Base-by-base conservation (phyloP, 2,329 filamentous ascomycete genomes). In the Exophiala alcalophila region DNA sequence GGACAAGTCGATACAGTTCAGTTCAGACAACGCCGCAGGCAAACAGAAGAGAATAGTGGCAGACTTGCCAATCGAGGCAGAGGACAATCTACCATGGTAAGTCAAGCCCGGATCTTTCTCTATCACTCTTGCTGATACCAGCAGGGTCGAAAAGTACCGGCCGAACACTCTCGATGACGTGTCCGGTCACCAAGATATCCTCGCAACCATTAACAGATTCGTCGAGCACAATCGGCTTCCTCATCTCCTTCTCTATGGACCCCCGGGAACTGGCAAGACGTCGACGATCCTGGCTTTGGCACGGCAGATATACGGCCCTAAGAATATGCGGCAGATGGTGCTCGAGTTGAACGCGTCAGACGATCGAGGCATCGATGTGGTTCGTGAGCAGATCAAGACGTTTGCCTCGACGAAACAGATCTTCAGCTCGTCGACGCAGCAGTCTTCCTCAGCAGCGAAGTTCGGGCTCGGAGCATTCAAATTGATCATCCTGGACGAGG, bases 361-460 rank as follows among this genome's bases (percentile, higher is more conserved):
- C 62, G 92, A 98, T 65, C 79, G 92, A 66, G 92, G 92, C 60
- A 98, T 98, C 64, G 92, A 98, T 55, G 92, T 98, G 2, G 92
- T 98, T 43, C 80, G 90, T 54, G 92, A 98, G 70, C 92, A 98
- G 68, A 98, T 98, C 78, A 98, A 97, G 76, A 98, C 92, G 0
- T 98, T 98, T 69, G 91, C 37, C 60, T 64, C 19, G 57, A 98
- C 92, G 5, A 96, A 94, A 67, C 92, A 98, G 63, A 98, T 98
- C 58, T 98, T 98, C 70, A 80, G 78, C n/a, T 72, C 77, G 28
- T 69, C 76, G 2, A 68, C 68, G 23, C 59, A 73, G 4, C 62
- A 64, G 29, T 45, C 59, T 14, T 61, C 65, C 28, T 68, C 76
- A 9, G 63, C 15, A 59, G 68, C 65, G 9, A 64, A 65, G 21